Conservation (phyloP, 2,329 filamentous ascomycete genomes). For the Stagonosporopsis tanaceti region DNA sequence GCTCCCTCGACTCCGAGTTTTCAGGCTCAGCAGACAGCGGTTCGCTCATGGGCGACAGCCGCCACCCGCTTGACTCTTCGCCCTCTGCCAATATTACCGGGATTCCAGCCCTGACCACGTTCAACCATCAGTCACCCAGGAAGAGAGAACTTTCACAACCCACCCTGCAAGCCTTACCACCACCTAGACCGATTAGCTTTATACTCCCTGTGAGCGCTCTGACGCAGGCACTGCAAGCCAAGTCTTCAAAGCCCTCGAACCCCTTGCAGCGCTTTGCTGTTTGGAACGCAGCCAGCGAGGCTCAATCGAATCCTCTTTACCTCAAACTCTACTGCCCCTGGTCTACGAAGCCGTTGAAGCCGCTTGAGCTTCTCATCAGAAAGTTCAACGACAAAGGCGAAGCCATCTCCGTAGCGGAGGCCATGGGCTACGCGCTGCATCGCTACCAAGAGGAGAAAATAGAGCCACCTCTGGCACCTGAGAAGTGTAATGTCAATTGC, state of each 20-base stretch:
- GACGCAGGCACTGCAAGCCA: conserved; percentile 75
- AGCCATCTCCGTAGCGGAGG: conserved; percentile 75
- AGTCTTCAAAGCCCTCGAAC: conserved; percentile 72
- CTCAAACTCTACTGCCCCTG: conserved; percentile 81
- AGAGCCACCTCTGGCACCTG: conserved; percentile 69
- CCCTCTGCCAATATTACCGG: conserved; percentile 55
- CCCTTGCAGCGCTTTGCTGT: conserved; percentile 81
- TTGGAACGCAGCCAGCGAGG: conserved; percentile 79
- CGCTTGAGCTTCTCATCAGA: conserved; percentile 75
- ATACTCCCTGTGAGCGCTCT: conserved; percentile 74
- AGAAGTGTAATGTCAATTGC: conserved; percentile 79
- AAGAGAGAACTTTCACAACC: conserved; percentile 57
- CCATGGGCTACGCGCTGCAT: conserved; percentile 83
- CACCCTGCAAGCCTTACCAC: conserved; percentile 71
- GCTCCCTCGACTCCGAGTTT: conserved; percentile 51
- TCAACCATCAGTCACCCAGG: conserved; percentile 65
- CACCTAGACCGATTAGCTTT: conserved; percentile 75
- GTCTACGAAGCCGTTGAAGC: conserved; percentile 68
- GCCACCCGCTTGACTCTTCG: conserved; percentile 65
- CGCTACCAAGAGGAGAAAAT: conserved; percentile 79
- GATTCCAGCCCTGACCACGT: conserved; percentile 53
- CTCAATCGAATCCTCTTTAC: conserved; percentile 70
- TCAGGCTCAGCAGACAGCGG: conserved; percentile 65
- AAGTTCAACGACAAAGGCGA: conserved; percentile 74
- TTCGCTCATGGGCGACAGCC: conserved; percentile 72